A percentile compares a stretch with the other conserved stretches of the same genome.
Conservation (phyloP, 306 rosid species). For the Cercis canadensis region DNA sequence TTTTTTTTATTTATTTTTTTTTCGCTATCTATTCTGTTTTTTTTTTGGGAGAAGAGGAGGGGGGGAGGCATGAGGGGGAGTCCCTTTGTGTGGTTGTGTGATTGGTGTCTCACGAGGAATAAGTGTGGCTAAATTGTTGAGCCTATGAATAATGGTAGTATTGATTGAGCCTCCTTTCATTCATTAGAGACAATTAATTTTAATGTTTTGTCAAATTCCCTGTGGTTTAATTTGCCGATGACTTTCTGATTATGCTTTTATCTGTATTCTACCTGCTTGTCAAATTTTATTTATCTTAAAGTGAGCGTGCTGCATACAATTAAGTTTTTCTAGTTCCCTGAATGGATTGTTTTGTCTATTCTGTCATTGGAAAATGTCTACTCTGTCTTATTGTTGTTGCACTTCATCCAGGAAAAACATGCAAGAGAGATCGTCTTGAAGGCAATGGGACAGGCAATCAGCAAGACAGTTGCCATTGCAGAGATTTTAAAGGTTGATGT, state of each 20-base stretch:
- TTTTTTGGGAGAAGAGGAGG: too few species aligned
- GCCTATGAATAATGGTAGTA: not conserved
- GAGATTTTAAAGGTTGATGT: conserved; percentile 82
- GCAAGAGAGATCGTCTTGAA: conserved; percentile 87
- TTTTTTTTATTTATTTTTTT: too few species aligned
- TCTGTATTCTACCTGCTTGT: not conserved
- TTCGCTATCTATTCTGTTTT: too few species aligned
- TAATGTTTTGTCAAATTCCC: too few species aligned
- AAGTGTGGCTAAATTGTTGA: too few species aligned
- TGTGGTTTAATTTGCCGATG: too few species aligned
- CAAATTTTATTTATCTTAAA: not conserved
- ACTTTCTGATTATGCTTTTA: not conserved
- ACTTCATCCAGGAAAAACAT: conserved; percentile 71
- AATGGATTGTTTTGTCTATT: not conserved
- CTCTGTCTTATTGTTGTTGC: conserved; percentile 10
- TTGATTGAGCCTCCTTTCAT: not conserved
- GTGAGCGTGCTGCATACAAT: not conserved
- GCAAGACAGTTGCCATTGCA: conserved; percentile 93
- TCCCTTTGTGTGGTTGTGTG: too few species aligned
- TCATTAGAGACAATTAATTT: too few species aligned
- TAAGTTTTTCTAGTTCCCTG: not conserved
- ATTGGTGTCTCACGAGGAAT: too few species aligned
- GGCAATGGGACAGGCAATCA: conserved; percentile 99
- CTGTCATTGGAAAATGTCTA: conserved; percentile 3
- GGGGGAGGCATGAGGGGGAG: too few species aligned